These are phyloP conservation scores for Pseudogymnoascus sp. DNA, from an alignment of 2,329 filamentous ascomycete species.

Conservation along the genomic window DNA sequence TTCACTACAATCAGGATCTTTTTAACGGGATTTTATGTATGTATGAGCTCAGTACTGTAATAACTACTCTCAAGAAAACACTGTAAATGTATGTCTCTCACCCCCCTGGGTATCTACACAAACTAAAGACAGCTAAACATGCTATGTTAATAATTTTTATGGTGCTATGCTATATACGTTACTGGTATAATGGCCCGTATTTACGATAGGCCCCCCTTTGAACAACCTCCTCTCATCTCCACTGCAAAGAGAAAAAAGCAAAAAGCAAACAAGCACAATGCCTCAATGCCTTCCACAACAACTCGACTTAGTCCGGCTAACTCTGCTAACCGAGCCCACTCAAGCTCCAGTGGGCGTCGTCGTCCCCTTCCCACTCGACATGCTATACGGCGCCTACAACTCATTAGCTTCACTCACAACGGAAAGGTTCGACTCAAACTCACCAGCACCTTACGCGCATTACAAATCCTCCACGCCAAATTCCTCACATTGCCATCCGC, in stretches of 20 bases:
- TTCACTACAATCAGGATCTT: neutral
- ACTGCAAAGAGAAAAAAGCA: neutral
- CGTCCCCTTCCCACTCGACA: slow-evolving; percentile 26
- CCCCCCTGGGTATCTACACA: neutral
- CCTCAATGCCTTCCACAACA: neutral
- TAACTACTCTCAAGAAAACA: neutral
- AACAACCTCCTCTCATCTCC: slow-evolving; percentile 1
- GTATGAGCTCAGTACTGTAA: neutral
- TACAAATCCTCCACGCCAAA: slow-evolving; percentile 88
- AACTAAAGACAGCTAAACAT: neutral
- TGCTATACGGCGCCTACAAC: slow-evolving; percentile 19
- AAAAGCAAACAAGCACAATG: neutral
- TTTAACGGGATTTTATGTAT: neutral
- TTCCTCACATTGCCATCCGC: slow-evolving; percentile 87
- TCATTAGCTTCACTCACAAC: neutral
- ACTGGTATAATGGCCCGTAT: slow-evolving; percentile 6
- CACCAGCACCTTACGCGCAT: slow-evolving; percentile 90
- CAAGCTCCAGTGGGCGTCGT: slow-evolving; percentile 18
- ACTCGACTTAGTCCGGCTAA: neutral
- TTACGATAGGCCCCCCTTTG: neutral
- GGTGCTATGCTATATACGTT: slow-evolving; percentile 5
- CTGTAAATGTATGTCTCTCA: neutral
- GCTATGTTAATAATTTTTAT: slow-evolving; percentile 5
- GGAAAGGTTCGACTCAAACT: slow-evolving; percentile 30
- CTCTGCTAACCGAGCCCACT: neutral